Evolutionary conservation across 306 rosid genomes (phyloP).

Genomic region (Vigna radiata): DNA sequence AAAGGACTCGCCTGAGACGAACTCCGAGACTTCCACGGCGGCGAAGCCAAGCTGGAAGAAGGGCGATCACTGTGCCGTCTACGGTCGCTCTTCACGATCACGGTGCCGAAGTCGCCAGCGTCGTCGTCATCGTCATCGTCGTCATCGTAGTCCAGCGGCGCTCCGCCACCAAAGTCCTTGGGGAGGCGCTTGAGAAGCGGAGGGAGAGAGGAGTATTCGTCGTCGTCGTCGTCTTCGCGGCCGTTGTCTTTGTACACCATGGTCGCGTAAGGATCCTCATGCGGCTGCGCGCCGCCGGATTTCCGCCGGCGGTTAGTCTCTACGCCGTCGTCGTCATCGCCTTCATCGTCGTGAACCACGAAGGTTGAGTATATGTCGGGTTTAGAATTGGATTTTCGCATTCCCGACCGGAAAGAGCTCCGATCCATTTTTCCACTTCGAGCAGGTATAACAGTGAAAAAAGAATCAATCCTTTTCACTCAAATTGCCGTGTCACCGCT

Average conservation of each 20-base stretch:
- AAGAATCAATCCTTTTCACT: conserved; percentile 8
- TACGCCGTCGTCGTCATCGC: conserved; percentile 46
- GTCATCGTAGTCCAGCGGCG: conserved; percentile 76
- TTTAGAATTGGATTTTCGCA: conserved; percentile 55
- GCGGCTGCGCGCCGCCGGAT: conserved; percentile 38
- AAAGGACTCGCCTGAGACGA: conserved; percentile 49
- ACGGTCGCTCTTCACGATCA: conserved; percentile 71
- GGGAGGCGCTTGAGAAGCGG: conserved; percentile 92
- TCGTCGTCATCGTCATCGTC: conserved; percentile 59
- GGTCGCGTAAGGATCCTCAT: conserved; percentile 72
- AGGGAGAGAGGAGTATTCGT: conserved; percentile 83
- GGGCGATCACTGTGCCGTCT: conserved; percentile 55
- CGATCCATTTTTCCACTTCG: conserved; percentile 66
- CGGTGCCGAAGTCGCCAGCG: conserved; percentile 74
- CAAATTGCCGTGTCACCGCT: conserved; percentile 15
- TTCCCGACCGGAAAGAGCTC: conserved; percentile 52
- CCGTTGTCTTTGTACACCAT: conserved; percentile 76
- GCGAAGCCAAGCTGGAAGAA: conserved; percentile 47
- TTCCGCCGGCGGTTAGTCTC: conserved; percentile 44
- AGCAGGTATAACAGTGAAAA: not conserved
- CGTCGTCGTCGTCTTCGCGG: conserved; percentile 67
- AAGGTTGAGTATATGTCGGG: conserved; percentile 82
- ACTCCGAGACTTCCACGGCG: conserved; percentile 53
- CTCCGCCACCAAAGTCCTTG: conserved; percentile 96
- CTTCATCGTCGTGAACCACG: conserved; percentile 65